Evolutionary conservation across 2,329 filamentous ascomycete genomes (phyloP).

Genomic region (Byssochlamys sp.): DNA sequence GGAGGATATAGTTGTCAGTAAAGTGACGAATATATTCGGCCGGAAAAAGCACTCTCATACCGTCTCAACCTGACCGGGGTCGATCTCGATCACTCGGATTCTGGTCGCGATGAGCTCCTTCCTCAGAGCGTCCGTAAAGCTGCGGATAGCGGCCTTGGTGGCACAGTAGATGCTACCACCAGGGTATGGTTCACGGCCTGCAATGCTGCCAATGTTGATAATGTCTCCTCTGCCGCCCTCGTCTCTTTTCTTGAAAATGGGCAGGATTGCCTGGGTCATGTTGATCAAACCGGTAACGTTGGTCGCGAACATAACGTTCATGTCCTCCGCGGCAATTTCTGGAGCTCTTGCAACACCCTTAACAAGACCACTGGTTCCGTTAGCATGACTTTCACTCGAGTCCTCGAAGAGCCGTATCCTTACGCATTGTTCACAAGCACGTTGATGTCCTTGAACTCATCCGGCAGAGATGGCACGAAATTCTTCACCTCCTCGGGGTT

Average conservation of each 20-base stretch:
- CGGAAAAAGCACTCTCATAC: constrained; percentile 32
- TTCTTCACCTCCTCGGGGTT: constrained; percentile 61
- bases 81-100: constrained; percentile 76
- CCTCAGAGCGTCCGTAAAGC: constrained; percentile 72
- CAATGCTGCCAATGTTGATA: constrained; percentile 89
- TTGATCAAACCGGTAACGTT: constrained; percentile 93
- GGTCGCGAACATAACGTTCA: constrained; percentile 78
- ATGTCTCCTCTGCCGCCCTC: constrained; percentile 79
- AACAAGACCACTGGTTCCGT: constrained; percentile 61
- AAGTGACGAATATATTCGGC: neutral
- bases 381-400: constrained; percentile 3
- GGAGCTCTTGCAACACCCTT: constrained; percentile 80
- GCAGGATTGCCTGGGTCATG: constrained; percentile 85
- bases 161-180: constrained; percentile 89
- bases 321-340: constrained; percentile 70
- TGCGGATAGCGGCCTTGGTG: constrained; percentile 77
- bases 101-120: constrained; percentile 72
- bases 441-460: constrained; percentile 75
- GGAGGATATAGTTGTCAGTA: neutral
- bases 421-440: constrained; percentile 94
- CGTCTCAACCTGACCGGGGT: constrained; percentile 88
- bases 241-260: constrained; percentile 61
- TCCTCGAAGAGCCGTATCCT: constrained; percentile 24
- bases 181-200: constrained; percentile 75
- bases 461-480: constrained; percentile 65